Conservation (phyloP, 306 rosid genomes). For the Prinsepia uniflora region DNA sequence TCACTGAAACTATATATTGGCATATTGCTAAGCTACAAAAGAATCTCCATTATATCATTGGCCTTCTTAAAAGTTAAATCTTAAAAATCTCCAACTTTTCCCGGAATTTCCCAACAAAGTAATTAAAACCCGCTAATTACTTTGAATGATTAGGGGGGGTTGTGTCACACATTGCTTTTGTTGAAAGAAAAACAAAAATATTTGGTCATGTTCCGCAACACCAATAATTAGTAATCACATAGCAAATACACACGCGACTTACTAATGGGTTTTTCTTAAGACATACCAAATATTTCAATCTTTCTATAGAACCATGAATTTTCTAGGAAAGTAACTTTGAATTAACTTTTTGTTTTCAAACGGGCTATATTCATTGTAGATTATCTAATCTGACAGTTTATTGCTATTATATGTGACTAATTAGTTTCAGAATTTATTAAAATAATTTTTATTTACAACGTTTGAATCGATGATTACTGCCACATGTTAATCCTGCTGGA, state of each 20-base stretch:
- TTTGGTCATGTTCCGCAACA: not conserved
- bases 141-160: not conserved
- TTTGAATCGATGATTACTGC: too few relatives aligned
- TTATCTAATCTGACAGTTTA: too few relatives aligned
- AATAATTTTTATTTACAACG: too few relatives aligned
- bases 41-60: not conserved
- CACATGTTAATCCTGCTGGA: too few relatives aligned
- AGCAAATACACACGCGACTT: too few relatives aligned
- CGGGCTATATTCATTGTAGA: too few relatives aligned
- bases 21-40: not conserved
- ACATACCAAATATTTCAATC: not conserved
- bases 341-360: too few relatives aligned
- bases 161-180: not conserved
- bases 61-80: not conserved
- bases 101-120: conserved; percentile 27
- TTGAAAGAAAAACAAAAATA: not conserved
- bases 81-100: not conserved
- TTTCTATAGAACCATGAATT: too few relatives aligned
- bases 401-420: too few relatives aligned
- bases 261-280: not conserved
- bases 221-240: too few relatives aligned
- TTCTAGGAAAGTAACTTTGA: too few relatives aligned
- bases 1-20: not conserved
- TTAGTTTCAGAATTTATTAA: too few relatives aligned
- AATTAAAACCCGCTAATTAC: not conserved